These are phyloP conservation scores for Phytophthora agathidicida DNA, from an alignment of 352 stramenopile species.

Conservation along the genomic window DNA sequence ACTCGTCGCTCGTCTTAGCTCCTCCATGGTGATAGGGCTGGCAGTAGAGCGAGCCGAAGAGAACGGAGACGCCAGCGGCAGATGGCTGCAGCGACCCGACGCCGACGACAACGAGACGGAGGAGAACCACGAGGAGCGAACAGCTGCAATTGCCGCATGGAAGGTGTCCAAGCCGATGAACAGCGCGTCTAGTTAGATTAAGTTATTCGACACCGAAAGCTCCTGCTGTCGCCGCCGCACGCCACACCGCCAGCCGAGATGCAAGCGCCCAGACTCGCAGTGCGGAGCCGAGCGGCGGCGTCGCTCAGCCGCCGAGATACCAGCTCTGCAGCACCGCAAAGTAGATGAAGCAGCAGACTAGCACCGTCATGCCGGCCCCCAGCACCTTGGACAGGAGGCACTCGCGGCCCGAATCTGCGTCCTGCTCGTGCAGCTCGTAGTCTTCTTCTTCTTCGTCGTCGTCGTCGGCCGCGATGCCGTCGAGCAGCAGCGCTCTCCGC, in stretches of 20 bases:
- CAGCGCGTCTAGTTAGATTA: slow-evolving; percentile 19
- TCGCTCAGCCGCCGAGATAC: slow-evolving; percentile 7
- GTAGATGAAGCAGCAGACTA: slow-evolving; percentile 58
- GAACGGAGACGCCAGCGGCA: slow-evolving; percentile 6
- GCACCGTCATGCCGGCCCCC: slow-evolving; percentile 37
- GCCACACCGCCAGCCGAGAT: slow-evolving; percentile 18
- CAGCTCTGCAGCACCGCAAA: slow-evolving; percentile 36
- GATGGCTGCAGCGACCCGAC: slow-evolving; percentile 9
- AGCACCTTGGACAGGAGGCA: slow-evolving; percentile 60
- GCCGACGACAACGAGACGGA: slow-evolving; percentile 17
- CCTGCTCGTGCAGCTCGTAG: no score
- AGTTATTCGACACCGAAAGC: slow-evolving; percentile 14
- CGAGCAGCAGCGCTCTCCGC: slow-evolving; percentile 15
- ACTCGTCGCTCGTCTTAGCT: slow-evolving; percentile 9
- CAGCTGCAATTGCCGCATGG: slow-evolving; percentile 15
- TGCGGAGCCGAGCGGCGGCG: not conserved
- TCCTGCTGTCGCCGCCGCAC: slow-evolving; percentile 15
- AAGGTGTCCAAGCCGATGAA: slow-evolving; percentile 21
- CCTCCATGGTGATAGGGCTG: slow-evolving; percentile 13
- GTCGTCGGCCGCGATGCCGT: slow-evolving; percentile 2
- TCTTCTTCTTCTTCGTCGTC: slow-evolving; percentile 14
- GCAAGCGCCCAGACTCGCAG: not conserved
- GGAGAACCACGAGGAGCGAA: slow-evolving; percentile 10
- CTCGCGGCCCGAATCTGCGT: slow-evolving; percentile 31
- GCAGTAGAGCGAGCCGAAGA: slow-evolving; percentile 11